Evolutionary conservation across 2,329 filamentous ascomycete species (phyloP).

Genomic region (Chalaropsis ovoidea): DNA sequence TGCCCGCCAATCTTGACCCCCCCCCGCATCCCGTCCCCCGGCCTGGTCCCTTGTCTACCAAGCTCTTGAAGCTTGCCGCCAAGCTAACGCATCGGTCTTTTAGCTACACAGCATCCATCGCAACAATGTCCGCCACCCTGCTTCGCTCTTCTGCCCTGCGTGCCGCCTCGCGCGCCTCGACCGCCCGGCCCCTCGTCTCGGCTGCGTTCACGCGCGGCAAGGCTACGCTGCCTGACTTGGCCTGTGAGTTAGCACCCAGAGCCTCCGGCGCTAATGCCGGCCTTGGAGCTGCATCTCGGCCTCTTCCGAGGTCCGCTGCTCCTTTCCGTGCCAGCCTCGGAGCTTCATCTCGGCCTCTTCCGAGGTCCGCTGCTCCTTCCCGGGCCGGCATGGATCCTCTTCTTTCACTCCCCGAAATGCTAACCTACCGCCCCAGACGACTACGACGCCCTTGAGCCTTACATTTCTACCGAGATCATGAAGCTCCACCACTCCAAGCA

Average conservation of each 20-base stretch:
- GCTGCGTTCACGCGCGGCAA: conserved; percentile 75
- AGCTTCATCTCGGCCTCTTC: not conserved
- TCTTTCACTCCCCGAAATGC: not conserved
- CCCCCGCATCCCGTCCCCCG: not conserved
- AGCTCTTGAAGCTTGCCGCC: conserved; percentile 4
- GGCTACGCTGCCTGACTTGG: conserved; percentile 85
- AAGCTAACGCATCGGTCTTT: not conserved
- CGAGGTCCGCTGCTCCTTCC: too few relatives aligned
- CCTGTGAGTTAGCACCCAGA: conserved; percentile 36
- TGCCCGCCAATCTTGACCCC: not conserved
- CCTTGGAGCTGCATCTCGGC: not conserved
- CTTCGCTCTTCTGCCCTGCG: conserved; percentile 61
- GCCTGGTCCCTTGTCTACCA: not conserved
- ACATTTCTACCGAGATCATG: conserved; percentile 86
- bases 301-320: not conserved
- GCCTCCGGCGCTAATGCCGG: not conserved
- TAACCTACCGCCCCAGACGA: conserved; percentile 54
- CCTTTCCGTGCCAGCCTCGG: not conserved
- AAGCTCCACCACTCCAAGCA: conserved; percentile 91
- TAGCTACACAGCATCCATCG: not conserved
- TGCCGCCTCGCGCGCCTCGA: conserved; percentile 58
- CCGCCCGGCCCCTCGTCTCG: conserved; percentile 55
- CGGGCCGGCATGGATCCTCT: too few relatives aligned
- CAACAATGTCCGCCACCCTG: conserved; percentile 63
- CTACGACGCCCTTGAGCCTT: conserved; percentile 83